Percentiles rank a stretch among this genome's conserved stretches.
phyloP scores from a whole-genome alignment of 257 asterid genomes.

The Nicotiana obtusifolia region DNA sequence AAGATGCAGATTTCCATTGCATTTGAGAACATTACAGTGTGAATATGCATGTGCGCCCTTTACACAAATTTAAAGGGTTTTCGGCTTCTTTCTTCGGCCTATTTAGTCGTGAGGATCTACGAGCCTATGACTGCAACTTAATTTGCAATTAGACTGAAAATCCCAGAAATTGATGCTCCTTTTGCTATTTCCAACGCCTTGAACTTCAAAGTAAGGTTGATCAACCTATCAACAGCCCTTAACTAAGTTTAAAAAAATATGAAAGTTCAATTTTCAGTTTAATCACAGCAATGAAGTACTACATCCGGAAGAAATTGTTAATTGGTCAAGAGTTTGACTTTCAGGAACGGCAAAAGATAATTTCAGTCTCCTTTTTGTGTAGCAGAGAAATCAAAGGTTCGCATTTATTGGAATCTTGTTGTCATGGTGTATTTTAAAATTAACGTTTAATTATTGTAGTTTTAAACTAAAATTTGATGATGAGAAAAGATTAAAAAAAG shows the following conservation, averaged over 20 bases:
- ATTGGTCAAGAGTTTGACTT: background rate
- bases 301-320: too few species aligned
- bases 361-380: conserved; percentile 4
- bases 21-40: too few species aligned
- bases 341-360: background rate
- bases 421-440: background rate
- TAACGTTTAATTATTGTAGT: background rate
- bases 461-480: background rate
- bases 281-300: background rate
- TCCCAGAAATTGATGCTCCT: background rate
- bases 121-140: background rate
- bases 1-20: too few species aligned
- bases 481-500: background rate
- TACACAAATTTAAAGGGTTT: too few species aligned
- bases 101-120: background rate
- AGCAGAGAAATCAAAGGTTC: background rate
- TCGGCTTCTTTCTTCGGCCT: too few species aligned
- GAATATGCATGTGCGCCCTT: too few species aligned
- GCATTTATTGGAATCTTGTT: background rate
- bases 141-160: background rate
- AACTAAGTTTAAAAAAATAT: background rate
- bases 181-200: background rate
- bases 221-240: background rate
- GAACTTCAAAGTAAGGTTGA: background rate
- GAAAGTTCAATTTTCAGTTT: background rate